Conservation (phyloP, 768 basidiomycete species). For the Pisolithus microcarpus region DNA sequence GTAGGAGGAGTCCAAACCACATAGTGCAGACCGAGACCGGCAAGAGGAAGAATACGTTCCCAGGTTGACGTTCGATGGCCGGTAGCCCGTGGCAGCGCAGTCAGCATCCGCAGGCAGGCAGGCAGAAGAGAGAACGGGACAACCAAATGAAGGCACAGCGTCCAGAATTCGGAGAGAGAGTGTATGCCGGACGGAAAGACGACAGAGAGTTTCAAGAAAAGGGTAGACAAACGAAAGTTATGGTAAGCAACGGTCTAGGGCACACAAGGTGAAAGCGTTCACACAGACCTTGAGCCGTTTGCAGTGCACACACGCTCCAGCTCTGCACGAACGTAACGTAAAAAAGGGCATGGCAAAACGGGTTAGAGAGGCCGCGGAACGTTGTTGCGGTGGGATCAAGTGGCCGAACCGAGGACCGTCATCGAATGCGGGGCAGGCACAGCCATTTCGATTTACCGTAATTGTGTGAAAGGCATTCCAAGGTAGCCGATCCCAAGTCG, state of each 20-base stretch:
- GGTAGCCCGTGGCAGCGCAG: not conserved
- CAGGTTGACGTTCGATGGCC: not conserved
- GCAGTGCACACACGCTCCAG: slow-evolving; percentile 81
- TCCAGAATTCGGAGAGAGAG: slow-evolving; percentile 13
- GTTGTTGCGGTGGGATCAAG: slow-evolving; percentile 4
- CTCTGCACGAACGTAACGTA: slow-evolving; percentile 34
- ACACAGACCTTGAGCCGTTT: slow-evolving; percentile 76
- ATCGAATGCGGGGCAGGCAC: not conserved
- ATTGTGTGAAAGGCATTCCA: too few species aligned
- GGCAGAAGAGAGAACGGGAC: slow-evolving; percentile 1
- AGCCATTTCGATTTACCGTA: not conserved
- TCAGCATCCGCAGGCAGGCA: not conserved
- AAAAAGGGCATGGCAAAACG: slow-evolving; percentile 2
- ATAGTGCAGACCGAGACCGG: not conserved
- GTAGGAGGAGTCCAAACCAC: not conserved
- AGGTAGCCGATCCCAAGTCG: too few species aligned
- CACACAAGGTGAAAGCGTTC: slow-evolving; percentile 3
- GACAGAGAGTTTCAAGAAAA: slow-evolving; percentile 7
- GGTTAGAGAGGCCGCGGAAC: slow-evolving; percentile 3
- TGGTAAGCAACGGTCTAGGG: slow-evolving; percentile 16
- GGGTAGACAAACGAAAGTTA: slow-evolving; percentile 5
- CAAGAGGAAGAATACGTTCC: not conserved
- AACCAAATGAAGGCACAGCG: slow-evolving; percentile 5
- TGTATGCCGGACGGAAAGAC: slow-evolving; percentile 11
- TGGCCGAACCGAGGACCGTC: slow-evolving; percentile 12